Base-by-base conservation (phyloP, 352 stramenopile genomes). In the Elongisporangium anandrum region DNA sequence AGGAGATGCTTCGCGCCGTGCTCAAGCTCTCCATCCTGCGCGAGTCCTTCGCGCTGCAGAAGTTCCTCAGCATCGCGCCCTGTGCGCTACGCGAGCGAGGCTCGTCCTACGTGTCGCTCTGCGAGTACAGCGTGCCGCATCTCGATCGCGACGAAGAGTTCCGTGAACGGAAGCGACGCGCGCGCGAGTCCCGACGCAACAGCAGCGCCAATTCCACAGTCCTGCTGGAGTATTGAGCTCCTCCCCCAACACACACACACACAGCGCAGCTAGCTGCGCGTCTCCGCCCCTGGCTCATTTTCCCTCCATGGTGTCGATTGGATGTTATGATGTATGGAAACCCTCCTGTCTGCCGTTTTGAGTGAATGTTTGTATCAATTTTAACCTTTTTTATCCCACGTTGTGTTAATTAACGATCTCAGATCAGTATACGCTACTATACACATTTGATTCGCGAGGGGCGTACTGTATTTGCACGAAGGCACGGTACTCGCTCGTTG, bases 121-220 rank as follows among this genome's bases (percentile, higher is more conserved):
- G 64, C 61, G 77, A 87, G 50, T 87, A 87, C 69, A 87, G 82
- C 60, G 81, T 95, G 20, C 85, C 85, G 6, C 73, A 70, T 9
- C 60, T 94, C 6, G 79, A 87, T 64, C 68, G 72, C 0, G 69
- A 88, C 52, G 77, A 88, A 41, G 84, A 94, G 55, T 80, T 85
- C 23, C 70, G 78, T 13, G 84, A 94, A 64, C 78, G 84, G 41
- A 84, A 88, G 60, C 82, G 84, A 62, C 75, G 75, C 59, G 82
- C 82, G 56, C 79, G 84, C 39, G 69, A 89, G 61, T 76, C 86
- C 34, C 82, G 82, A 20, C 79, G 82, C 58, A 92, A 92, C 70
- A 92, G 82, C 71, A 92, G 76, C 53, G 66, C 73, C 50, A 82
- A 75, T 60, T 81, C 70, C 52, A 65, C 72, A 41, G 60, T 71